Evolutionary conservation across 352 stramenopile genomes (phyloP).

Genomic region (Globisporangium parvum): DNA sequence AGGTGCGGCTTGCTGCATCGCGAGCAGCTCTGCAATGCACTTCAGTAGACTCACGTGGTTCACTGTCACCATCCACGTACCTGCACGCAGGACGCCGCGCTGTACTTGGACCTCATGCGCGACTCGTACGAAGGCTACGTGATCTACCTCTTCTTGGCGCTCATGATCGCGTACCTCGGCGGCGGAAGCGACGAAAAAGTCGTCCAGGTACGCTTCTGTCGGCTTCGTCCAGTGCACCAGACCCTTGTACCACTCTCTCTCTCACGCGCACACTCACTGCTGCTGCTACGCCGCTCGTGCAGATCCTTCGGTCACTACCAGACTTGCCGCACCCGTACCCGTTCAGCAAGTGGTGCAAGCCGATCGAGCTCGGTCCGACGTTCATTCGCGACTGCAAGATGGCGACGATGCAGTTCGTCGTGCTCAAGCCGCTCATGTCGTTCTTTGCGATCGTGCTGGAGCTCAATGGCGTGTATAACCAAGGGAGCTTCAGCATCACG

Average conservation of each 20-base stretch:
- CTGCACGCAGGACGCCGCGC: conserved; percentile 48
- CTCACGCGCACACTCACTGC: conserved; percentile 9
- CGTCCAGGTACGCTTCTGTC: conserved; percentile 20
- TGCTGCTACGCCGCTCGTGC: not conserved
- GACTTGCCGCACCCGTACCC: conserved; percentile 74
- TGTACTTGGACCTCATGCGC: conserved; percentile 92
- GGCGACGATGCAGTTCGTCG: conserved; percentile 94
- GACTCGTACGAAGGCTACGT: conserved; percentile 98
- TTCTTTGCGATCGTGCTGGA: conserved; percentile 85
- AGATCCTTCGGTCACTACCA: conserved; percentile 47
- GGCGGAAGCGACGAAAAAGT: conserved; percentile 88
- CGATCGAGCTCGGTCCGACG: conserved; percentile 72
- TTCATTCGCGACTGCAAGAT: conserved; percentile 94
- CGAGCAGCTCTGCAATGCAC: not conserved
- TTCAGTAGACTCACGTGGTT: not conserved
- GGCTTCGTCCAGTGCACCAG: too few species aligned
- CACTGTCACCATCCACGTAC: too few species aligned
- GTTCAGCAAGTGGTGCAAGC: conserved; percentile 51
- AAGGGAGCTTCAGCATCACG: conserved; percentile 80
- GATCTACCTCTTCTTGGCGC: conserved; percentile 96
- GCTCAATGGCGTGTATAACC: conserved; percentile 71
- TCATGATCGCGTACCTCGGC: conserved; percentile 95
- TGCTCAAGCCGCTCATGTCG: conserved; percentile 91
- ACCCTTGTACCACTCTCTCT: not conserved
- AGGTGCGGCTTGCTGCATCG: too few species aligned